phyloP scores from a whole-genome alignment of 2,329 filamentous ascomycete species.

The Botrytis galanthina region DNA sequence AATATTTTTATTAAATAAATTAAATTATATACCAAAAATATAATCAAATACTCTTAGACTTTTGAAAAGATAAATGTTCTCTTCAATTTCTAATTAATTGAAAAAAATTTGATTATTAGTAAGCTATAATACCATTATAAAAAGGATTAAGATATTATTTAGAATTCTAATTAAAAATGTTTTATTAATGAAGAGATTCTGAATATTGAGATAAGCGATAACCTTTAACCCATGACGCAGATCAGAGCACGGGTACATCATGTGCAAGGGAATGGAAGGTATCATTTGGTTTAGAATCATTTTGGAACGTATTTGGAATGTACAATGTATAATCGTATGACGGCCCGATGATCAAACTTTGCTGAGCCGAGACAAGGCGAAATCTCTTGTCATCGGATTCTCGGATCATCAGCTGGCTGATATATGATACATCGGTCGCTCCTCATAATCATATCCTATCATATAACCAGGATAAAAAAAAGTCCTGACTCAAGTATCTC shows the following conservation, averaged over 20 bases:
- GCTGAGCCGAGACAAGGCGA: constrained; percentile 1
- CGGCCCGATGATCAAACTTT: background rate
- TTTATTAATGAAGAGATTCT: too few relatives aligned
- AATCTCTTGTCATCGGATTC: background rate
- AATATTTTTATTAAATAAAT: too few relatives aligned
- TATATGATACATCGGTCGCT: background rate
- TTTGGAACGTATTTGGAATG: background rate
- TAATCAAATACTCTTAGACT: too few relatives aligned
- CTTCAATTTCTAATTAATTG: too few relatives aligned
- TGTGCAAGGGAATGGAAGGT: background rate
- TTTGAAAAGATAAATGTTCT: too few relatives aligned
- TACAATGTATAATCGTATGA: background rate
- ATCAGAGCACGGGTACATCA: constrained; percentile 3
- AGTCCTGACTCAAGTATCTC: background rate
- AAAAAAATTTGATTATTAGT: too few relatives aligned
- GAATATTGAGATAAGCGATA: background rate
- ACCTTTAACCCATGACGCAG: constrained; percentile 9
- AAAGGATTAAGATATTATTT: too few relatives aligned
- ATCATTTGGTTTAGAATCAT: background rate
- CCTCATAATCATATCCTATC: background rate
- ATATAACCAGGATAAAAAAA: background rate
- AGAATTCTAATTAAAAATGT: too few relatives aligned
- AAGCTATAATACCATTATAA: too few relatives aligned
- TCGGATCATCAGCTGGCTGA: background rate
- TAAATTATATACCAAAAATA: too few relatives aligned